Conservation (phyloP, 352 stramenopile genomes). For the Phytophthora kernoviae region DNA sequence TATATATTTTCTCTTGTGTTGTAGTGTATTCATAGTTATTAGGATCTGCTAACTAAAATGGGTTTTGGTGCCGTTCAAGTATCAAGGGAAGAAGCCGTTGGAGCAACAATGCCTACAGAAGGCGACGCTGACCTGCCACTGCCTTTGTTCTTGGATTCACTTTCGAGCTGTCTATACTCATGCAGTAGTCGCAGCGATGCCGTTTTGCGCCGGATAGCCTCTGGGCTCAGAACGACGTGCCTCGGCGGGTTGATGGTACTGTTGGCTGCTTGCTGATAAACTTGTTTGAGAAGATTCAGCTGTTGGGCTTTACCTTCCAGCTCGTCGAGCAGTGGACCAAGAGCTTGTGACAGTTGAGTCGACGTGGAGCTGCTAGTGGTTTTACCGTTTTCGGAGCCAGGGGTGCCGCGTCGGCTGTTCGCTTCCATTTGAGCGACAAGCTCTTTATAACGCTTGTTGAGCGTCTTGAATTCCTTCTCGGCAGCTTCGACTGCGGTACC, state of each 20-base stretch:
- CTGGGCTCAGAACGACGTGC: slow-evolving; percentile 55
- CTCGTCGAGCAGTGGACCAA: slow-evolving; percentile 60
- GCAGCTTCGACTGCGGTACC: slow-evolving; percentile 38
- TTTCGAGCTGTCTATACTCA: slow-evolving; percentile 69
- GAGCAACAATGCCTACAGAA: neutral
- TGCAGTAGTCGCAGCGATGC: slow-evolving; percentile 69
- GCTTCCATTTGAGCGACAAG: slow-evolving; percentile 47
- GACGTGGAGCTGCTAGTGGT: slow-evolving; percentile 15
- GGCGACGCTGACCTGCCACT: slow-evolving; percentile 23
- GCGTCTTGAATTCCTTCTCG: slow-evolving; percentile 49
- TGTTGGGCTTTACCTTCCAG: slow-evolving; percentile 72
- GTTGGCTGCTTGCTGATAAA: slow-evolving; percentile 56
- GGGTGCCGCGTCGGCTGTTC: slow-evolving; percentile 17
- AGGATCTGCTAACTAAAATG: neutral
- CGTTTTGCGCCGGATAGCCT: slow-evolving; percentile 64
- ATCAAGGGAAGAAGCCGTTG: slow-evolving; percentile 24
- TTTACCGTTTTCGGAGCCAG: slow-evolving; percentile 9
- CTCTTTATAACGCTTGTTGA: slow-evolving; percentile 54
- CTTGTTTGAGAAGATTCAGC: slow-evolving; percentile 68
- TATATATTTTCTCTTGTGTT: slow-evolving; percentile 10
- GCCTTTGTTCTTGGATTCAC: slow-evolving; percentile 42
- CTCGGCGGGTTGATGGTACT: slow-evolving; percentile 67
- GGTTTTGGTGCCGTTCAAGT: neutral
- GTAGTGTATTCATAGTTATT: slow-evolving; percentile 1
- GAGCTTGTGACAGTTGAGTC: slow-evolving; percentile 44